A percentile compares a stretch with the other conserved stretches of the same genome.
phyloP scores from a whole-genome alignment of 805 yeast genomes.

The Wickerhamomyces queroliae region DNA sequence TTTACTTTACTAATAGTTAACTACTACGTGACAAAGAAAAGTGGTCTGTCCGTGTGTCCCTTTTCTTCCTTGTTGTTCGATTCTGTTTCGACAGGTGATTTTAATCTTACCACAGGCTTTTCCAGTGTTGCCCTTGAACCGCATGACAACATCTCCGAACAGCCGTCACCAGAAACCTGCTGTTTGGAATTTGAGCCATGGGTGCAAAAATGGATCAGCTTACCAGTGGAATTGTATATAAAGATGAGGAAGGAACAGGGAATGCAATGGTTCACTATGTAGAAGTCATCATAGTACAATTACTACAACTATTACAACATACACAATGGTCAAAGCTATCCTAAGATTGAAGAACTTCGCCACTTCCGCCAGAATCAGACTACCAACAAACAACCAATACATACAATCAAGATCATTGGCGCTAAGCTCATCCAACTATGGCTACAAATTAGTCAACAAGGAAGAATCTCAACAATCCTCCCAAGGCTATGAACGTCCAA shows the following conservation, averaged over 20 bases:
- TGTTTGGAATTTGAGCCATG: too few relatives aligned
- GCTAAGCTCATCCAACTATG: slow-evolving; percentile 5
- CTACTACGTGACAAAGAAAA: background rate
- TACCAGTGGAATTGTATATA: too few relatives aligned
- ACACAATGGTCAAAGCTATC: slow-evolving; percentile 1
- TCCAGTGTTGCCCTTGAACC: too few relatives aligned
- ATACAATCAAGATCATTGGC: slow-evolving; percentile 1
- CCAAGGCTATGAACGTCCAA: slow-evolving; percentile 17
- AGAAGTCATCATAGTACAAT: background rate
- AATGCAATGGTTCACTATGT: too few relatives aligned
- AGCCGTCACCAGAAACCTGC: too few relatives aligned
- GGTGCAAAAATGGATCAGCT: too few relatives aligned
- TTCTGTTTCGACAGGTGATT: too few relatives aligned
- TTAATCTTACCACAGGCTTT: too few relatives aligned
- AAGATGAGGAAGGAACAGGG: too few relatives aligned
- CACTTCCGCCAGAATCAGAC: background rate
- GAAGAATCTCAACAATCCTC: slow-evolving; percentile 10
- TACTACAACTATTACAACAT: background rate
- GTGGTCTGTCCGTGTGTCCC: background rate
- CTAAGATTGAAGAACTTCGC: slow-evolving; percentile 1
- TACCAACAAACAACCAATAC: background rate
- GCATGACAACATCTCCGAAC: too few relatives aligned
- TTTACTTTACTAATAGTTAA: too few relatives aligned
- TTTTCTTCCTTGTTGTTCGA: background rate
- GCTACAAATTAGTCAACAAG: slow-evolving; percentile 19